Evolutionary conservation across 768 basidiomycete species (phyloP).

Genomic region (Lactarius trivialis): DNA sequence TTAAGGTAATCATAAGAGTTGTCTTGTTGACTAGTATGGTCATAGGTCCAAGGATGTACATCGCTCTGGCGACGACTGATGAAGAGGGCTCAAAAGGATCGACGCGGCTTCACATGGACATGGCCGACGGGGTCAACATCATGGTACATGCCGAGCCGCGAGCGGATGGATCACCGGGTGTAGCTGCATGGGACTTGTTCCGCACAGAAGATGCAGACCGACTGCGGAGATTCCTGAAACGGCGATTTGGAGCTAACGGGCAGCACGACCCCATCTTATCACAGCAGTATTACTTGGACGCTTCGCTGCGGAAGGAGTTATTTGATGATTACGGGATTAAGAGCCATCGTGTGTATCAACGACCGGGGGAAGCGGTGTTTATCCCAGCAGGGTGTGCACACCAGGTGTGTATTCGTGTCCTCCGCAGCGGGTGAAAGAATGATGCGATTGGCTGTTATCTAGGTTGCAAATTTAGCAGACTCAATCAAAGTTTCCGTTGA

Average conservation of each 20-base stretch:
- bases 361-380: constrained; percentile 88
- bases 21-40: background rate
- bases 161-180: constrained; percentile 59
- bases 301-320: constrained; percentile 57
- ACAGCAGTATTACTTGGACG: constrained; percentile 82
- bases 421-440: background rate
- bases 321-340: constrained; percentile 60
- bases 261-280: constrained; percentile 84
- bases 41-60: constrained; percentile 52
- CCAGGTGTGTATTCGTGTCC: constrained; percentile 47
- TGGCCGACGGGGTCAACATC: constrained; percentile 84
- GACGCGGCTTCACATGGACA: constrained; percentile 85
- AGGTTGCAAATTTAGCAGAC: constrained; percentile 92
- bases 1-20: background rate
- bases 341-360: constrained; percentile 82
- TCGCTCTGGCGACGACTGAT: constrained; percentile 65
- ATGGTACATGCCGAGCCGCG: constrained; percentile 64
- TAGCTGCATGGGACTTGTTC: constrained; percentile 90
- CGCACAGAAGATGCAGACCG: constrained; percentile 73
- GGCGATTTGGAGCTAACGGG: constrained; percentile 49
- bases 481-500: constrained; percentile 95
- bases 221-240: constrained; percentile 66
- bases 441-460: constrained; percentile 2
- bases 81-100: constrained; percentile 62
- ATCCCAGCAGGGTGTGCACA: constrained; percentile 93